Base-by-base conservation (phyloP, 805 yeast species). In the Saccharomycopsis vini region DNA sequence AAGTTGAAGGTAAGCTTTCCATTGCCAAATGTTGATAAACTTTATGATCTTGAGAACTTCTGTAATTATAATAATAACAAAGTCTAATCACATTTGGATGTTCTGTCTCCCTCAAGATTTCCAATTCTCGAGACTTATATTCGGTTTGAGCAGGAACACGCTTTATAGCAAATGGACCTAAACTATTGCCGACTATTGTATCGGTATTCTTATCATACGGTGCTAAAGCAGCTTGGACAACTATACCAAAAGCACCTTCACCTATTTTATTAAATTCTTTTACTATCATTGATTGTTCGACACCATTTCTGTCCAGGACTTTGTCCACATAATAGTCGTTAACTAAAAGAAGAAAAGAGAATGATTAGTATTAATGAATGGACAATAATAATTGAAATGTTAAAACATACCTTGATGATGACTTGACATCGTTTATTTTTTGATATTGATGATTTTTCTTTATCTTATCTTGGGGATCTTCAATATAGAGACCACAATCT, bases 141-240 rank as follows among this genome's bases (percentile, higher is more conserved):
- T 84, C 94, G 0, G 92, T 84, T 56, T 84, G 92, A 1, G 92
- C 90, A 21, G 90, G 89, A 1, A 83, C 92, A 53, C 86, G 73
- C 56, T 84, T 84, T 47, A 84, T 82, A 18, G 92, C 92, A 65
- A 74, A 84, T 0, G 94, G 94, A 1, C 94, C 94, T 32, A 77
- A 63, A 84, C 86, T n/a, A n/a, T n/a, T n/a, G n/a, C n/a, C 24
- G 34, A 20, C 31, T 56, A 58, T n/a, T 43, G 20, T 23, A n/a
- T 39, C 42, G 5, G 32, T 33, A 20, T 41, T 38, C 18, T 64
- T 62, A 20, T 60, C 63, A 51, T 67, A 66, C 5, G 57, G 66
- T 43, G 62, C 60, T 30, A 69, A 63, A 50, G 75, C 74, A 1
- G 92, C 90, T 57, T 82, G 88, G 12, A 81, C 79, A 7, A 84